phyloP scores from a whole-genome alignment of 306 rosid species.

The Pueraria montana region DNA sequence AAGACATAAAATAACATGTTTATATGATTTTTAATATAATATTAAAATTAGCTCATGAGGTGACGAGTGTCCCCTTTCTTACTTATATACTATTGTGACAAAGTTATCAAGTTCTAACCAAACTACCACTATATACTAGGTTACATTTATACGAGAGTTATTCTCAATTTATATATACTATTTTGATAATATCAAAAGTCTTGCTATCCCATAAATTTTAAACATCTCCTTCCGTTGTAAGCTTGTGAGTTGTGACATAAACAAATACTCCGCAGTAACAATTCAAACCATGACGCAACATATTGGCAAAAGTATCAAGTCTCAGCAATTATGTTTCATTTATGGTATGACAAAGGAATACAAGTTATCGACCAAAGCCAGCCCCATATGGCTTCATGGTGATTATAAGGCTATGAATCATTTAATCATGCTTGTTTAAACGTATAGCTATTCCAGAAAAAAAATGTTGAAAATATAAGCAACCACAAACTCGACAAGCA shows the following conservation, averaged over 20 bases:
- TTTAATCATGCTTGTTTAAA: slow-evolving; percentile 26
- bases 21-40: no score
- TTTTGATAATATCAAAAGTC: no score
- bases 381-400: background rate
- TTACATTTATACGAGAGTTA: no score
- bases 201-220: background rate
- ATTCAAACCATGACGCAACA: slow-evolving; percentile 3
- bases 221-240: background rate
- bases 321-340: slow-evolving; percentile 11
- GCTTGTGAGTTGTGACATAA: no score
- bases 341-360: slow-evolving; percentile 26
- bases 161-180: no score
- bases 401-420: slow-evolving; percentile 17
- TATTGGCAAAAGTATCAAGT: background rate
- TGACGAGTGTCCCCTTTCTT: no score
- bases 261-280: slow-evolving; percentile 11
- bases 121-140: no score
- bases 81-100: no score
- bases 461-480: background rate
- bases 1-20: no score
- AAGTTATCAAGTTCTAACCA: no score
- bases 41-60: no score
- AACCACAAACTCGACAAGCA: slow-evolving; percentile 3
- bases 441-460: background rate
- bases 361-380: slow-evolving; percentile 32